Conservation (phyloP, 768 basidiomycete genomes). For the Lactarius vividus region DNA sequence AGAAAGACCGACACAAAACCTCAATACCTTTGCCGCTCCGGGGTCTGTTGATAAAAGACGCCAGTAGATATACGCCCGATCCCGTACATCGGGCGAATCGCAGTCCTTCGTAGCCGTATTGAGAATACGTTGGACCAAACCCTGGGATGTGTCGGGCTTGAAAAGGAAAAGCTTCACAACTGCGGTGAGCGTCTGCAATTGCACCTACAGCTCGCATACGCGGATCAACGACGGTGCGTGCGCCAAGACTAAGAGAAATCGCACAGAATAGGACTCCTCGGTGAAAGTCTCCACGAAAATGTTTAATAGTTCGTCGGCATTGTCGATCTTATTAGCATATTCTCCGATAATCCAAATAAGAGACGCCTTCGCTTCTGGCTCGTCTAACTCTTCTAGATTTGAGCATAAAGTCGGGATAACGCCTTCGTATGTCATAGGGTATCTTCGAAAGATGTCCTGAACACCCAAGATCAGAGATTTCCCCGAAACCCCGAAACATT, state of each 20-base stretch:
- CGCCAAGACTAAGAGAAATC: conserved; percentile 29
- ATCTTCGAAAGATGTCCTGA: conserved; percentile 97
- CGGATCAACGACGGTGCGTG: not conserved
- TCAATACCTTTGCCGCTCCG: conserved; percentile 83
- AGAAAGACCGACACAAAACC: not conserved
- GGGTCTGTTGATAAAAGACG: conserved; percentile 91
- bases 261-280: conserved; percentile 88
- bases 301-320: conserved; percentile 87
- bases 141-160: conserved; percentile 91
- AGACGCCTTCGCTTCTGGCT: conserved; percentile 97
- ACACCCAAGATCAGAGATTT: conserved; percentile 3
- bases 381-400: conserved; percentile 94
- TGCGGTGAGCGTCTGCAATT: conserved; percentile 84
- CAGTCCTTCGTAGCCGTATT: conserved; percentile 96
- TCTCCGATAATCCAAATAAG: conserved; percentile 99
- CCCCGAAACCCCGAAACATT: too few species aligned
- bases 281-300: conserved; percentile 91
- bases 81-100: conserved; percentile 94
- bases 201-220: conserved; percentile 35
- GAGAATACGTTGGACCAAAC: conserved; percentile 86
- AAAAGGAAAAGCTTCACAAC: conserved; percentile 96
- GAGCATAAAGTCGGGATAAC: conserved; percentile 94
- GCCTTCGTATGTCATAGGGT: conserved; percentile 94
- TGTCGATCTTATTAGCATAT: conserved; percentile 90
- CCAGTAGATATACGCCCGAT: conserved; percentile 99